Evolutionary conservation across 2,329 filamentous ascomycete species (phyloP).

Genomic region (Aspergillus intermedius): DNA sequence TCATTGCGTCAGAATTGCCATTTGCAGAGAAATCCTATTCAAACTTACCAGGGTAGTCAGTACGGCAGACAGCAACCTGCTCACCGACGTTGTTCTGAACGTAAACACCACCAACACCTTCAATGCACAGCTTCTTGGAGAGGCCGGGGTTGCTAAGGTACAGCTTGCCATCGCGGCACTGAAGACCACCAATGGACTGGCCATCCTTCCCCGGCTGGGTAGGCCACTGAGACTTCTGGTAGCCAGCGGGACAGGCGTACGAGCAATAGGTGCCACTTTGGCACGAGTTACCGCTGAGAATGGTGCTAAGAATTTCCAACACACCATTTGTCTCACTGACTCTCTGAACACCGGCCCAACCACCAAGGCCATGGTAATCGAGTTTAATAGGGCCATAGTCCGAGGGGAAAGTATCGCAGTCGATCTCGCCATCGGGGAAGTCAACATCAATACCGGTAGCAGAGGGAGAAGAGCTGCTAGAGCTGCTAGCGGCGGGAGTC

Average conservation of each 20-base stretch:
- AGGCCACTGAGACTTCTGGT: slow-evolving; percentile 91
- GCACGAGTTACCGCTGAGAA: no score
- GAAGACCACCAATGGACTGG: slow-evolving; percentile 82
- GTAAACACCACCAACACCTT: slow-evolving; percentile 62
- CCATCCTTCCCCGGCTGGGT: slow-evolving; percentile 66
- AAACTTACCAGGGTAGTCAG: slow-evolving; percentile 76
- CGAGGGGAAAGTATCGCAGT: slow-evolving; percentile 68
- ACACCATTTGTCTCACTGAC: slow-evolving; percentile 30
- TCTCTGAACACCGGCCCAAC: slow-evolving; percentile 75
- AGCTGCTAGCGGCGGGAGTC: slow-evolving; percentile 9
- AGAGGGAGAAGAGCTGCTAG: slow-evolving; percentile 19
- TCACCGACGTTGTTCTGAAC: slow-evolving; percentile 67
- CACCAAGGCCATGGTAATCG: slow-evolving; percentile 61
- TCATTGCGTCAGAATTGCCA: not conserved
- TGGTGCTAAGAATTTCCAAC: no score
- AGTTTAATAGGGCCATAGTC: slow-evolving; percentile 71
- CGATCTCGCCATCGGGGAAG: slow-evolving; percentile 69
- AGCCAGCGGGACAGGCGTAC: slow-evolving; percentile 85
- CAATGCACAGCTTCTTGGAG: slow-evolving; percentile 65
- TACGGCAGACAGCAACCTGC: slow-evolving; percentile 75
- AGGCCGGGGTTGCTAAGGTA: slow-evolving; percentile 64
- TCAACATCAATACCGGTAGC: slow-evolving; percentile 54
- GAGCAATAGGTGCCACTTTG: slow-evolving; percentile 81
- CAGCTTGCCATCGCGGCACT: slow-evolving; percentile 67
- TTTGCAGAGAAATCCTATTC: not conserved